Evolutionary conservation across 768 basidiomycete species (phyloP).

Genomic region (Lactarius sanguifluus): DNA sequence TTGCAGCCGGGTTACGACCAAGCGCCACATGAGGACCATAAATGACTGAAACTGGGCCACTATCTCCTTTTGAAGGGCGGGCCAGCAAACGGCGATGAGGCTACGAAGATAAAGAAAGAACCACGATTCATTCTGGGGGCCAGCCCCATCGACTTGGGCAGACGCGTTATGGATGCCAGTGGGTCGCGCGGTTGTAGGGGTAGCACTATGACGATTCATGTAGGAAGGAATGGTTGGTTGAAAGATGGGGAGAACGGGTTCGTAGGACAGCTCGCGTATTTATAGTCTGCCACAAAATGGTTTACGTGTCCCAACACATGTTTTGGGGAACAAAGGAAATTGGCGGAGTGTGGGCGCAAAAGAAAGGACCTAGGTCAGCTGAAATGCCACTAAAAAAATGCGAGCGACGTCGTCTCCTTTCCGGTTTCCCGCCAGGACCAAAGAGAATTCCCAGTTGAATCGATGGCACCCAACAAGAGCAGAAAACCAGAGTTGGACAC

Average conservation of each 20-base stretch:
- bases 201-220: not conserved
- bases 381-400: not conserved
- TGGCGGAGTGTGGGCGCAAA: not conserved
- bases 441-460: not conserved
- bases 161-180: not conserved
- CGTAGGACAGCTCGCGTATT: not conserved
- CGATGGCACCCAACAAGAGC: not conserved
- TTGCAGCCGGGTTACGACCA: not conserved
- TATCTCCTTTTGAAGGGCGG: not conserved
- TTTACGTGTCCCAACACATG: not conserved
- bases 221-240: not conserved
- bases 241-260: not conserved
- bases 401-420: too few relatives aligned
- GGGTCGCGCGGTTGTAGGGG: not conserved
- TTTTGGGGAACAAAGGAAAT: not conserved
- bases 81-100: constrained; percentile 11
- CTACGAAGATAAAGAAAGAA: not conserved
- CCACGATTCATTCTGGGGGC: not conserved
- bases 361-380: not conserved
- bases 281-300: constrained; percentile 4
- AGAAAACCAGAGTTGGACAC: not conserved
- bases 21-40: not conserved
- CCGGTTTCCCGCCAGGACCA: not conserved
- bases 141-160: not conserved
- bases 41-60: not conserved